These are phyloP conservation scores for Aspergillus udagawae DNA, from an alignment of 2,329 filamentous ascomycete genomes.

Conservation along the genomic window DNA sequence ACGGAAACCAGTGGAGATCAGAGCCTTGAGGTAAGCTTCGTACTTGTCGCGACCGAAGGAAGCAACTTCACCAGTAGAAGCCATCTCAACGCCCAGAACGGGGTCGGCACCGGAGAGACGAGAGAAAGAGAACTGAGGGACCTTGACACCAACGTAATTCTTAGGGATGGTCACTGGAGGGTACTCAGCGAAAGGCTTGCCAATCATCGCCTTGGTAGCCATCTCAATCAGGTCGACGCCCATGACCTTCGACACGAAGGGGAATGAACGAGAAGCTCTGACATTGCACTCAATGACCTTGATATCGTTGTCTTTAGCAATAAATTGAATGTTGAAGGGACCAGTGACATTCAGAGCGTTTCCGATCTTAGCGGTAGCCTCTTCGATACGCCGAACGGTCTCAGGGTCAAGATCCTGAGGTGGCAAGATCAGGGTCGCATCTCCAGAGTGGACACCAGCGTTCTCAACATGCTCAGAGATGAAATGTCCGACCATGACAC, in stretches of 20 bases:
- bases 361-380: conserved; percentile 93
- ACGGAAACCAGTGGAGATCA: conserved; percentile 94
- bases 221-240: conserved; percentile 96
- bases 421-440: conserved; percentile 90
- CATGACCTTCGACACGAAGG: conserved; percentile 98
- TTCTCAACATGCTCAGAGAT: conserved; percentile 99
- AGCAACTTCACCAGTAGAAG: conserved; percentile 95
- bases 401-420: conserved; percentile 88
- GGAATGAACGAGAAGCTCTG: conserved; percentile 90
- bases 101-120: conserved; percentile 93
- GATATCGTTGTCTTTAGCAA: conserved; percentile 98
- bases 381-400: conserved; percentile 86
- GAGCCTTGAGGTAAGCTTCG: conserved; percentile 93
- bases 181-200: conserved; percentile 75
- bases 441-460: conserved; percentile 95
- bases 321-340: conserved; percentile 98
- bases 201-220: conserved; percentile 96
- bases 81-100: conserved; percentile 97
- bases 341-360: conserved; percentile 92
- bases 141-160: conserved; percentile 92
- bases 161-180: conserved; percentile 70
- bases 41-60: conserved; percentile 95
- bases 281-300: conserved; percentile 99
- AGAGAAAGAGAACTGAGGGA: conserved; percentile 98
- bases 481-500: conserved; percentile 88